Evolutionary conservation across 345 rosid genomes (phyloP).

Genomic region (Toxicodendron radicans): DNA sequence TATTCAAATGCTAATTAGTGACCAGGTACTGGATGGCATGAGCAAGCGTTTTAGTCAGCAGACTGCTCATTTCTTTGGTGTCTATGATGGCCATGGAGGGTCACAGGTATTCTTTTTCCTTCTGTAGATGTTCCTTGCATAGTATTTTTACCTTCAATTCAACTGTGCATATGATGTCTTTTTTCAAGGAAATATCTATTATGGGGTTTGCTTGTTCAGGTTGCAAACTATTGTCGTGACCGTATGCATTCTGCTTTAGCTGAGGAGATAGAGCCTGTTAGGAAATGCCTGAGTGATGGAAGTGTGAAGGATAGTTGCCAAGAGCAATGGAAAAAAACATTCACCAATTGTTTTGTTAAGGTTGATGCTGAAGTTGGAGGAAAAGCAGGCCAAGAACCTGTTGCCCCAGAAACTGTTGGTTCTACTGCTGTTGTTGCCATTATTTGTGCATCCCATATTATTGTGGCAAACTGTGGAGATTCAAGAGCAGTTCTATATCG

Average conservation of each 20-base stretch:
- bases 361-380: slow-evolving; percentile 87
- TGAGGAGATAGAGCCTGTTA: slow-evolving; percentile 62
- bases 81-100: slow-evolving; percentile 99
- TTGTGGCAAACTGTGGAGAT: slow-evolving; percentile 95
- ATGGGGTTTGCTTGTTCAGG: slow-evolving; percentile 43
- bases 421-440: slow-evolving; percentile 93
- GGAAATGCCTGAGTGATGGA: slow-evolving; percentile 41
- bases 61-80: slow-evolving; percentile 86
- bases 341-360: slow-evolving; percentile 67
- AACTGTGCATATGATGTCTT: slow-evolving; percentile 1
- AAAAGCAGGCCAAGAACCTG: slow-evolving; percentile 44
- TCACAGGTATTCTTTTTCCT: slow-evolving; percentile 53
- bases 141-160: background rate
- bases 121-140: background rate
- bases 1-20: slow-evolving; percentile 73
- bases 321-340: slow-evolving; percentile 79
- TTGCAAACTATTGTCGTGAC: slow-evolving; percentile 81
- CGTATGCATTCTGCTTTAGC: slow-evolving; percentile 68
- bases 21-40: slow-evolving; percentile 53
- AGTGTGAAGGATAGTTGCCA: slow-evolving; percentile 55
- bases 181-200: slow-evolving; percentile 5
- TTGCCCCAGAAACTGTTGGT: slow-evolving; percentile 94
- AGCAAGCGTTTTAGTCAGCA: slow-evolving; percentile 50
- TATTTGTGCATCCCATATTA: slow-evolving; percentile 78
- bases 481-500: slow-evolving; percentile 97